phyloP scores from a whole-genome alignment of 768 basidiomycete genomes.

The Suillus cothurnatus region DNA sequence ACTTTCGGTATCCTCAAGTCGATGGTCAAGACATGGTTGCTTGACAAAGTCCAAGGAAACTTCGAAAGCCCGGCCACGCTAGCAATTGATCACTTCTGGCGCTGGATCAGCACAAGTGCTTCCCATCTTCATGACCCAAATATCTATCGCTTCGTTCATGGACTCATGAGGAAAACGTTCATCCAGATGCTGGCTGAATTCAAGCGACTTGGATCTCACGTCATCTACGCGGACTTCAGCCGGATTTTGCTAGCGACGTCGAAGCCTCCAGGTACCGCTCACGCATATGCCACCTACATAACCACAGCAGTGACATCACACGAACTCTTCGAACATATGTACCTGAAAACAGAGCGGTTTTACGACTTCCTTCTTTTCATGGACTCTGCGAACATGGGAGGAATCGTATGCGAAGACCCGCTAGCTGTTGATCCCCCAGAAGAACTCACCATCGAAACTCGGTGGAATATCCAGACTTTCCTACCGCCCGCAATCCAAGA shows the following conservation, averaged over 20 bases:
- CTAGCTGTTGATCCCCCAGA: conserved; percentile 67
- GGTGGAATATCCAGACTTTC: conserved; percentile 92
- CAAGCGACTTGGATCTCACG: conserved; percentile 89
- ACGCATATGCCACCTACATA: conserved; percentile 95
- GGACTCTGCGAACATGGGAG: conserved; percentile 92
- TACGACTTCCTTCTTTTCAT: conserved; percentile 96
- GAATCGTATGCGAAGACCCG: conserved; percentile 83
- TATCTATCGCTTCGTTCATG: conserved; percentile 90
- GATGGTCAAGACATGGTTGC: conserved; percentile 90
- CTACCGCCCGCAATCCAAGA: conserved; percentile 81
- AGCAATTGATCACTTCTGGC: conserved; percentile 93
- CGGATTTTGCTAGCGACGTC: conserved; percentile 89
- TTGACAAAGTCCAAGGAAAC: conserved; percentile 77
- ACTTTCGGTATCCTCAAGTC: conserved; percentile 83
- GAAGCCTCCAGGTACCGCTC: conserved; percentile 93
- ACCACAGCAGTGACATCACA: conserved; percentile 91
- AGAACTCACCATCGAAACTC: conserved; percentile 74
- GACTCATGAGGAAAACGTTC: conserved; percentile 97
- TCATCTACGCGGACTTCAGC: conserved; percentile 93
- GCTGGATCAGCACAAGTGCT: conserved; percentile 88
- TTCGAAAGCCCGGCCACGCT: conserved; percentile 66
- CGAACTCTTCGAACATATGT: conserved; percentile 93
- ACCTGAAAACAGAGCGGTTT: conserved; percentile 82
- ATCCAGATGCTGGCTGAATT: conserved; percentile 97
- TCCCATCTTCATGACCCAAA: conserved; percentile 92